Percentiles rank a stretch among this genome's conserved stretches.
Conservation (phyloP, 2,329 filamentous ascomycete species). For the Pseudonectria foliicola region DNA sequence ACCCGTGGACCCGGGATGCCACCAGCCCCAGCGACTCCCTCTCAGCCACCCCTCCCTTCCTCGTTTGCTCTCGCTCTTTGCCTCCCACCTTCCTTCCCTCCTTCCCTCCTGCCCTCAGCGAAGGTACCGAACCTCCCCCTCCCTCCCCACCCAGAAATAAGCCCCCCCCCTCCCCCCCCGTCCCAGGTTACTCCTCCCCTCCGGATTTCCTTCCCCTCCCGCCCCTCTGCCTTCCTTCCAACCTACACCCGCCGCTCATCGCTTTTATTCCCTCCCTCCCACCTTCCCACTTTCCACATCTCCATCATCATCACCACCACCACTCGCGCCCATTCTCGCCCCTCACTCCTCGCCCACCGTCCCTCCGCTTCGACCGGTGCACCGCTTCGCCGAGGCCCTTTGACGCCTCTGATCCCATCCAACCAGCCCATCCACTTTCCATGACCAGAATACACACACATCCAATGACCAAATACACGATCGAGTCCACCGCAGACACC, state of each 20-base stretch:
- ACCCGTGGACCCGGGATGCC: conserved; percentile 4
- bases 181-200: conserved; percentile 18
- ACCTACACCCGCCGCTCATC: conserved; percentile 12
- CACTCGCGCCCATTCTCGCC: conserved; percentile 13
- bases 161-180: conserved; percentile 13
- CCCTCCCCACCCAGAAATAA: conserved; percentile 21
- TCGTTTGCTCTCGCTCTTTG: conserved; percentile 11
- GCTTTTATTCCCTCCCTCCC: conserved; percentile 23
- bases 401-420: conserved; percentile 22
- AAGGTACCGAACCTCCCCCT: conserved; percentile 15
- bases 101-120: conserved; percentile 9
- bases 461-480: conserved; percentile 47
- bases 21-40: conserved; percentile 17
- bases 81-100: conserved; percentile 18
- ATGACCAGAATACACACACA: conserved; percentile 34
- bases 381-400: conserved; percentile 21
- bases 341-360: conserved; percentile 23
- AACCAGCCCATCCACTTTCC: conserved; percentile 29
- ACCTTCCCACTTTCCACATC: conserved; percentile 14
- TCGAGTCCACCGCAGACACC: conserved; percentile 52
- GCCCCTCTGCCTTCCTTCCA: conserved; percentile 21
- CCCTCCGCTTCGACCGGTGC: conserved; percentile 11
- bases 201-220: conserved; percentile 21
- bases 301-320: conserved; percentile 20
- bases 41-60: conserved; percentile 25